A percentile compares a stretch with the other conserved stretches of the same genome.
phyloP scores from a whole-genome alignment of 495 filamentous ascomycete species.

The Penicillium salamii region DNA sequence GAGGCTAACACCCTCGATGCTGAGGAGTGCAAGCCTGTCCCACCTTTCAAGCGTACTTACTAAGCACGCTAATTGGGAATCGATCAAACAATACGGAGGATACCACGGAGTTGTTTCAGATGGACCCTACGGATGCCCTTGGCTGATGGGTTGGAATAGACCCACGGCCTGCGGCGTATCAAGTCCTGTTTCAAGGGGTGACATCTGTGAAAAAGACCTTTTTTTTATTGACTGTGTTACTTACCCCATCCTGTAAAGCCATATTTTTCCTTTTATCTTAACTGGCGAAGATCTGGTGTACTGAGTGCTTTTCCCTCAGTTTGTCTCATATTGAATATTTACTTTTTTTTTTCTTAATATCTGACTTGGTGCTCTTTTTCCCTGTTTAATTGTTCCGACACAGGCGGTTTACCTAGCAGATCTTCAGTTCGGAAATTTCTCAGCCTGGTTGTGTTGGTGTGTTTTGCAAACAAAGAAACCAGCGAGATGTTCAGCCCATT shows the following conservation, averaged over 20 bases:
- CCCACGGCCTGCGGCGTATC: slow-evolving; percentile 12
- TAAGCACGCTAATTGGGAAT: slow-evolving; percentile 34
- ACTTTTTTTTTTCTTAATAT: slow-evolving; percentile 30
- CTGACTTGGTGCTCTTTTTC: slow-evolving; percentile 21
- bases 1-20: slow-evolving; percentile 78
- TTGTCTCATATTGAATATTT: slow-evolving; percentile 34
- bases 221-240: slow-evolving; percentile 38
- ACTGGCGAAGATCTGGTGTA: slow-evolving; percentile 45
- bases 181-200: slow-evolving; percentile 13
- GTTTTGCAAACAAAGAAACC: too few species aligned
- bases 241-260: slow-evolving; percentile 49
- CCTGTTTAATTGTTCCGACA: not conserved
- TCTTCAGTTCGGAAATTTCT: too few species aligned
- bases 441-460: too few species aligned
- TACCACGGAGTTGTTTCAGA: slow-evolving; percentile 25
- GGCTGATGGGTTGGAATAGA: slow-evolving; percentile 6
- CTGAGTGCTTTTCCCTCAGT: slow-evolving; percentile 36
- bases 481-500: too few species aligned
- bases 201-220: slow-evolving; percentile 40
- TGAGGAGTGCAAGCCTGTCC: slow-evolving; percentile 83
- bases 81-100: slow-evolving; percentile 11
- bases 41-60: slow-evolving; percentile 84
- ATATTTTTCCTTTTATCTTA: slow-evolving; percentile 36
- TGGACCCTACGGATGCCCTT: slow-evolving; percentile 4
- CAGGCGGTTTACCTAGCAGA: too few species aligned